Evolutionary conservation across 2,329 filamentous ascomycete species (phyloP), one percentile per base, ranked within the genome.

Genomic region (Penicillium sp.): DNA sequence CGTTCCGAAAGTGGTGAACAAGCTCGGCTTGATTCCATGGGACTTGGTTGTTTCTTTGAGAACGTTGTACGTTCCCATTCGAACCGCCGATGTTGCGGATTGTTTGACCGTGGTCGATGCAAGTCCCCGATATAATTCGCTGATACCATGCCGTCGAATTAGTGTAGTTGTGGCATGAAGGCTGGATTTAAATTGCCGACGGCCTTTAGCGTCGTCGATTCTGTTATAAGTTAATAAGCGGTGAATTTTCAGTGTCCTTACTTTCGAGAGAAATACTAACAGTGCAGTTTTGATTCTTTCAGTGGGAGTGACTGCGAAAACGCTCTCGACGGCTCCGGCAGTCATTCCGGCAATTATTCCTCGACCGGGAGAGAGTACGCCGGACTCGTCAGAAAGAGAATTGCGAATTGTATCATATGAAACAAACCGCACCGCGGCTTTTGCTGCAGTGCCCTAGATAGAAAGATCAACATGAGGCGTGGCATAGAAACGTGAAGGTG

Each of bases 251-350:
- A n/a, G n/a, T n/a, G n/a, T n/a, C n/a, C n/a, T n/a, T n/a, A n/a
- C n/a, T n/a, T n/a, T n/a, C n/a, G n/a, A n/a, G 9, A 11, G 20
- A 16, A 14, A 39, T 24, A 46, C 51, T 39, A 18, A 63, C 62
- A 87, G 64, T 0, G 84, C 84, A 1, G 85, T 88, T 65, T 88
- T 88, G 62, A 88, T 81, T 14, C 85, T 76, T 62, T 88, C 85
- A 0, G 83, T 86, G 0, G 85, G 85, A 2, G 85, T 88, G 1
- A 88, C 85, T 1, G 83, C 84, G n/a, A 81, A 77, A 0, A 85
- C 74, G 48, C 79, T 83, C 16, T 85, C 84, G 0, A 85, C 77
- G 0, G 83, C 77, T 0, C 85, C 85, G 0, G 83, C 81, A 1
- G 76, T 71, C 82, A 87, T 86, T 8, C 85, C 85, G 5, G 84